These are phyloP conservation scores for Boletus semigastroideus DNA, from an alignment of 1,284 basidiomycete species.

Conservation along the genomic window DNA sequence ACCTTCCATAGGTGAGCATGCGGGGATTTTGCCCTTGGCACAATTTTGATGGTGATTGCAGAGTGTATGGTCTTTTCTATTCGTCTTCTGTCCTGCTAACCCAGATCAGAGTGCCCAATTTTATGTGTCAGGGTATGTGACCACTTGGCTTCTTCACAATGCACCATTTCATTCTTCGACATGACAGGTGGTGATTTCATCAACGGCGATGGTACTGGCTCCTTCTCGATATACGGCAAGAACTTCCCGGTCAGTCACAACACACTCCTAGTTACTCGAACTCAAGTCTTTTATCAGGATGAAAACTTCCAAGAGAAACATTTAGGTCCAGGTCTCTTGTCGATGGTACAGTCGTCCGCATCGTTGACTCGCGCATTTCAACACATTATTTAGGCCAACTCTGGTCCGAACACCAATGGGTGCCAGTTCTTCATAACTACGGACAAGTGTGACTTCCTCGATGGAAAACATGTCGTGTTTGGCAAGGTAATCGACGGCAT, in stretches of 20 bases:
- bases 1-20: slow-evolving; percentile 82
- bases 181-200: slow-evolving; percentile 83
- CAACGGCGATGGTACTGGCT: slow-evolving; percentile 90
- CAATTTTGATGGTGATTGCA: slow-evolving; percentile 30
- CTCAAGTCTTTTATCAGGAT: slow-evolving; percentile 51
- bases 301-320: slow-evolving; percentile 96
- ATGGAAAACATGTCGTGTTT: slow-evolving; percentile 94
- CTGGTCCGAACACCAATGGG: slow-evolving; percentile 89
- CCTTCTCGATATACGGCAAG: slow-evolving; percentile 93
- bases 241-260: slow-evolving; percentile 70
- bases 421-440: slow-evolving; percentile 99
- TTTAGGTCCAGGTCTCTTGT: slow-evolving; percentile 77
- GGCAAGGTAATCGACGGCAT: slow-evolving; percentile 88
- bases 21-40: neutral
- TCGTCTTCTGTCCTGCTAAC: neutral
- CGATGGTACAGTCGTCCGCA: slow-evolving; percentile 60
- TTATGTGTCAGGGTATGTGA: slow-evolving; percentile 80
- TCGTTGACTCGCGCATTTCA: neutral
- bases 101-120: slow-evolving; percentile 61
- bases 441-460: slow-evolving; percentile 90
- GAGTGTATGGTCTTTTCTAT: slow-evolving; percentile 62
- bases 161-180: slow-evolving; percentile 5
- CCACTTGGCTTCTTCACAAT: neutral
- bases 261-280: neutral
- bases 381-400: slow-evolving; percentile 72